Conservation (phyloP, 495 filamentous ascomycete species). For the Aspergillus sparsus region DNA sequence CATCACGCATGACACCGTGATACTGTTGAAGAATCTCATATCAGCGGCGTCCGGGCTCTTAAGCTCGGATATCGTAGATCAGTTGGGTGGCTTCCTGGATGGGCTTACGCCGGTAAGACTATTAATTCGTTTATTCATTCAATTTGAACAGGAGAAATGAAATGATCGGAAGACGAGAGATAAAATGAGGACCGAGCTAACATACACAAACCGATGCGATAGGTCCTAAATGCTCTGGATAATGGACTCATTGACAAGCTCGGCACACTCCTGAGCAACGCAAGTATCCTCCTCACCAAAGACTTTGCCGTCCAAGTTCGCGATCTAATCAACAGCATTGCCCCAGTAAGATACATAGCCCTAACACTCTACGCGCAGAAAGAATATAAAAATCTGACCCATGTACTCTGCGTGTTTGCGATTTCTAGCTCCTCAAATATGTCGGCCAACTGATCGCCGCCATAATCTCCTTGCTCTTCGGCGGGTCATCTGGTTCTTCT, state of each 20-base stretch:
- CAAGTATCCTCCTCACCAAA: constrained; percentile 3
- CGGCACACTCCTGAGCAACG: background rate
- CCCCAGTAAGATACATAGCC: background rate
- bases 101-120: background rate
- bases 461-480: background rate
- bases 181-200: background rate
- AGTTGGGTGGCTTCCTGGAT: background rate
- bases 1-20: background rate
- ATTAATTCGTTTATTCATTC: too few relatives aligned
- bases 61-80: background rate
- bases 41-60: background rate
- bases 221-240: constrained; percentile 3
- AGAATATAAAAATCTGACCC: background rate
- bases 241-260: constrained; percentile 2
- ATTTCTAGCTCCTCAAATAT: constrained; percentile 6
- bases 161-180: background rate
- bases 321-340: constrained; percentile 8
- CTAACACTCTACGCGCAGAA: background rate
- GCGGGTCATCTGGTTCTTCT: background rate
- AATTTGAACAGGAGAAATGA: too few relatives aligned
- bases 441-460: constrained; percentile 1
- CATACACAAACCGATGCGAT: background rate
- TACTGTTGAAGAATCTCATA: background rate
- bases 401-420: background rate
- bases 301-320: constrained; percentile 1